These are phyloP conservation scores for Euphorbia corollata DNA, from an alignment of 441 rosid genomes.

Conservation along the genomic window DNA sequence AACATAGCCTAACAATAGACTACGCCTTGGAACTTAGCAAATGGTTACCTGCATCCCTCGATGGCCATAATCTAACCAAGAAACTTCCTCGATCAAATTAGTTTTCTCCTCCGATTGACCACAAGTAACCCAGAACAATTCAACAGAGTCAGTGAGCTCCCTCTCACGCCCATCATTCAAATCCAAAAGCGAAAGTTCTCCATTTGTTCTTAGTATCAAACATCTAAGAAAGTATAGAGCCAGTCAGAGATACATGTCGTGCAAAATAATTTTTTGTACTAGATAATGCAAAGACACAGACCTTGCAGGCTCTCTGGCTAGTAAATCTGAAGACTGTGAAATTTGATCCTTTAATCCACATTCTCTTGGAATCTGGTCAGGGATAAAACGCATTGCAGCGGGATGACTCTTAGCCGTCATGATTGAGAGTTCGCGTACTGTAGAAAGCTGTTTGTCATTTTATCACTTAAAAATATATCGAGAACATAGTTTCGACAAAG, in stretches of 20 bases:
- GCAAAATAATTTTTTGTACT: constrained; percentile 17
- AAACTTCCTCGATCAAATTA: constrained; percentile 88
- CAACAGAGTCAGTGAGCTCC: constrained; percentile 93
- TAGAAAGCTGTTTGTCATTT: constrained; percentile 99
- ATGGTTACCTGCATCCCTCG: constrained; percentile 95
- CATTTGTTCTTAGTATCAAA: constrained; percentile 83
- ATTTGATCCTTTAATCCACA: constrained; percentile 34
- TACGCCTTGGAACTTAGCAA: constrained; percentile 22
- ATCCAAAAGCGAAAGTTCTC: constrained; percentile 94
- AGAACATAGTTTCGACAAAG: constrained; percentile 32
- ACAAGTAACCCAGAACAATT: constrained; percentile 97
- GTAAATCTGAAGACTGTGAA: constrained; percentile 41
- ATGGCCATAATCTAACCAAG: constrained; percentile 97
- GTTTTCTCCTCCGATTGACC: constrained; percentile 86
- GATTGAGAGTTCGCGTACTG: constrained; percentile 99
- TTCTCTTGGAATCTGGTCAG: constrained; percentile 71
- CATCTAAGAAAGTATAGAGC: constrained; percentile 47
- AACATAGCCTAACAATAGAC: constrained; percentile 9
- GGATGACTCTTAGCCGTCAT: constrained; percentile 99
- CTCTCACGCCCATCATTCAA: constrained; percentile 97
- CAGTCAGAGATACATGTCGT: constrained; percentile 25
- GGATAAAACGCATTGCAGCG: constrained; percentile 95
- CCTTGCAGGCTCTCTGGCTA: constrained; percentile 80
- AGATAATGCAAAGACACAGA: constrained; percentile 28
- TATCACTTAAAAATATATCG: constrained; percentile 83